Evolutionary conservation across 768 basidiomycete genomes (phyloP), one percentile per base, ranked within the genome.

Genomic region (Podaxis pistillaris): DNA sequence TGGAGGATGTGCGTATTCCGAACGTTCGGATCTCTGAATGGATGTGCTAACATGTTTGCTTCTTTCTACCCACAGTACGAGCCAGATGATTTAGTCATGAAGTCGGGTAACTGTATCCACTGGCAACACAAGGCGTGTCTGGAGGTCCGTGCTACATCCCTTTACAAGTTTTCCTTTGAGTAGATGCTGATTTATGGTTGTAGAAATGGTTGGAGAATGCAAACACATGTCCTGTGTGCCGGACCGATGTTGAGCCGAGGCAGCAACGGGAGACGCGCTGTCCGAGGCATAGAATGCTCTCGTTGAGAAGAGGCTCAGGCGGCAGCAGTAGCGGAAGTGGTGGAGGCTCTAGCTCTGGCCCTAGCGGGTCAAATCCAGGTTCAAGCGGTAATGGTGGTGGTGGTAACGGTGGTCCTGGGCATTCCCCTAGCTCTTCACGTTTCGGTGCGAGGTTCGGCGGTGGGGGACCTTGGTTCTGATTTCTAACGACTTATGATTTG

Each of bases 181-280:
- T 56, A 60, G 50, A 36, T 63, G 37, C 58, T 40, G 51, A 60
- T 26, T 52, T 63, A 1, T n/a, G 44, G n/a, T 9, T 19, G 44
- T n/a, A 92, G 88, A 87, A 91, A 89, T 94, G 92, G 92, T 80
- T 94, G 24, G 83, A 83, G 65, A 80, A 83, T 3, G 90, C 91
- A 4, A 85, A 79, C 56, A 92, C 90, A 0, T 94, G 92, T 65
- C 92, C 91, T 13, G 89, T 93, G 1, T 94, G 91, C 72, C 87
- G 91, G 46, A 83, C 86, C 66, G 75, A 81, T 28, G 87, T 91
- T 40, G 61, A 62, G 22, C 61, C 61, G 9, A 37, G 54, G 46
- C 46, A 17, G 15, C 50, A 46, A 7, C 19, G n/a, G 5, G 28
- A 36, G 9, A 11, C 19, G 22, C n/a, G 61, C 46, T 59, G 58